Evolutionary conservation across 495 filamentous ascomycete genomes (phyloP).

Genomic region (Cenococcum geophilum): DNA sequence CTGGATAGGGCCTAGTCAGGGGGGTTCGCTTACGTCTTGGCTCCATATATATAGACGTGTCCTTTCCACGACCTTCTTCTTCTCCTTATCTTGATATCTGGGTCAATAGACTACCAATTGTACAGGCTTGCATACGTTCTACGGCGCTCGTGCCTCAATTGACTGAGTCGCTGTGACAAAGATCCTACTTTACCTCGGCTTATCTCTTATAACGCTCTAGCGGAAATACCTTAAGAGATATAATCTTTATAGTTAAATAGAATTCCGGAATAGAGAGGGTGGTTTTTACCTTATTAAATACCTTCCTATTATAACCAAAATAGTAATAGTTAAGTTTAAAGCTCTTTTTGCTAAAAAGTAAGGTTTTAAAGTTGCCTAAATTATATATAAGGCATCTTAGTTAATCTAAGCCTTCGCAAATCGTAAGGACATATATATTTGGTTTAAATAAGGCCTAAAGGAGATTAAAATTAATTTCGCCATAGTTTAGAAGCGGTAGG

Average conservation of each 20-base stretch:
- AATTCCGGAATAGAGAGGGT: too few relatives aligned
- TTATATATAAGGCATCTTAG: conserved; percentile 1
- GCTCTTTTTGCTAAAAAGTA: not conserved
- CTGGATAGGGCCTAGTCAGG: too few relatives aligned
- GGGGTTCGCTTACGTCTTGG: too few relatives aligned
- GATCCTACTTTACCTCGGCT: conserved; percentile 29
- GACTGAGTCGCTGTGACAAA: too few relatives aligned
- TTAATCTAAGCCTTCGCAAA: not conserved
- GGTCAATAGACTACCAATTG: too few relatives aligned
- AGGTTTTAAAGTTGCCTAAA: too few relatives aligned
- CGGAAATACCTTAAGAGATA: conserved; percentile 52
- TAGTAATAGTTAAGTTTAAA: conserved; percentile 28
- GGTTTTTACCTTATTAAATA: conserved; percentile 51
- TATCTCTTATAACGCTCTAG: conserved; percentile 47
- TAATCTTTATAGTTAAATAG: too few relatives aligned
- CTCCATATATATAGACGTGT: not conserved
- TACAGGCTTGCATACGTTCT: too few relatives aligned
- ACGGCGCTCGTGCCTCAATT: too few relatives aligned
- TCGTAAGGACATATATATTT: not conserved
- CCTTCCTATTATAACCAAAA: conserved; percentile 53
- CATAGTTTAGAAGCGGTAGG: not conserved
- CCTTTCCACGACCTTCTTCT: too few relatives aligned
- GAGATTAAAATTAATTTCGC: not conserved
- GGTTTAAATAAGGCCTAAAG: not conserved
- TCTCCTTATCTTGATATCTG: too few relatives aligned